Base-by-base conservation (phyloP, 495 filamentous ascomycete species). In the Aspergillus baeticus region DNA sequence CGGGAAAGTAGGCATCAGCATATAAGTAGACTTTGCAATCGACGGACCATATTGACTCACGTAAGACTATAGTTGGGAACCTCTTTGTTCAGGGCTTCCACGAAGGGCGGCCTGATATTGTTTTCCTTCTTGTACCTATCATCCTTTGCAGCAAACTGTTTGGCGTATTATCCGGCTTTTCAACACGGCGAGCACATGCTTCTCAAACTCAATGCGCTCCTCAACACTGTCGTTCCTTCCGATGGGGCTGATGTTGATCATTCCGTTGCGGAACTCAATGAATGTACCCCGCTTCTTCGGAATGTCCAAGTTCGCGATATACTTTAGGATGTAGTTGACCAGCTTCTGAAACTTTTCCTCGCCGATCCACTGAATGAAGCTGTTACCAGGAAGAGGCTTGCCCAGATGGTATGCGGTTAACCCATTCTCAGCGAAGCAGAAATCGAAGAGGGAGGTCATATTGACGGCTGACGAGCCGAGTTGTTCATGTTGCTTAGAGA, bases 251-350 rank as follows among this genome's bases (percentile, higher is more conserved):
- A 98, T 77, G 62, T 98, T 98, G 71, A 98, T 83, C 94, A 98
- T 98, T 69, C 94, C 94, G 68, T 93, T 96, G 56, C 79, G 83
- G 79, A 96, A 98, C 79, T 98, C 94, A 56, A 98, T 75, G 68
- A 98, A 98, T 29, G 94, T 98, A 60, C 94, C 94, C 42, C 93
- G 81, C 85, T 95, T 98, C 72, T 91, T 73, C 36, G 93, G 94
- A 14, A 78, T 54, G 63, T 95, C 89, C 33, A 96, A 72, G 66
- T 96, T 90, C 59, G 92, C 89, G 59, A 98, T 84, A 69, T 96
- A 95, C 71, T 86, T 89, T 68, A 98, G 81, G 58, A 87, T 81
- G 76, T 92, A 98, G 59, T 83, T 86, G 13, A 88, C 91, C 54
- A 98, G 76, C 63, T 85, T 75, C 83, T 97, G 92, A 77, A 96